A percentile compares a stretch with the other conserved stretches of the same genome.
These are phyloP conservation scores for Aspergillus taichungensis DNA, from an alignment of 495 filamentous ascomycete genomes.

Conservation along the genomic window DNA sequence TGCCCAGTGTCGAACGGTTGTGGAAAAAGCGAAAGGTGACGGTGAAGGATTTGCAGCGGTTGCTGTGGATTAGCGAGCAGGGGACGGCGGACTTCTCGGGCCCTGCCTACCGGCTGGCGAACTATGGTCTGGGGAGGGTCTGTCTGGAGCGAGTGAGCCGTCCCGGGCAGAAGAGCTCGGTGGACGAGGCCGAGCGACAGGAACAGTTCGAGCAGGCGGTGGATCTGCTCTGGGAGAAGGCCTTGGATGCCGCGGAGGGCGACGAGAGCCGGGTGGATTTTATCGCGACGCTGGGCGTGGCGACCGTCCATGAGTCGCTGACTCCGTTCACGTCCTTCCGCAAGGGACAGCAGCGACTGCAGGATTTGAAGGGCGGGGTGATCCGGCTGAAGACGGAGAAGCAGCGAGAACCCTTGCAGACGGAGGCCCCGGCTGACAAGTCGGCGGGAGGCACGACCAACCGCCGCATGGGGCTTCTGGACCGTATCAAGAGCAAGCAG, in stretches of 20 bases:
- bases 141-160: conserved; percentile 20
- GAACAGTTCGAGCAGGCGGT: conserved; percentile 30
- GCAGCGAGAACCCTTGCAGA: conserved; percentile 14
- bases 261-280: conserved; percentile 16
- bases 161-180: conserved; percentile 6
- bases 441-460: conserved; percentile 22
- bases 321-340: conserved; percentile 33
- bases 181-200: conserved; percentile 26
- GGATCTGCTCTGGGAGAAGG: conserved; percentile 32
- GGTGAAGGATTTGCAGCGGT: conserved; percentile 33
- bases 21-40: conserved; percentile 43
- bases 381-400: conserved; percentile 34
- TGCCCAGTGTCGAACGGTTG: conserved; percentile 30
- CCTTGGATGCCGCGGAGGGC: conserved; percentile 19
- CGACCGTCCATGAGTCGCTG: conserved; percentile 33
- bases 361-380: conserved; percentile 36
- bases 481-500: conserved; percentile 39
- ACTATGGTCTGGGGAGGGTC: conserved; percentile 36
- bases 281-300: conserved; percentile 25
- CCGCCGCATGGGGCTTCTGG: conserved; percentile 32
- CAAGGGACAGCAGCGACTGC: conserved; percentile 39
- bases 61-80: conserved; percentile 35
- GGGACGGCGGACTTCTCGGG: conserved; percentile 11
- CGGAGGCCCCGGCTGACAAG: conserved; percentile 9
- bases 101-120: conserved; percentile 28